Evolutionary conservation across 2,329 filamentous ascomycete genomes (phyloP), one percentile per base, ranked within the genome.

Genomic region (Pseudocercospora eumusae): DNA sequence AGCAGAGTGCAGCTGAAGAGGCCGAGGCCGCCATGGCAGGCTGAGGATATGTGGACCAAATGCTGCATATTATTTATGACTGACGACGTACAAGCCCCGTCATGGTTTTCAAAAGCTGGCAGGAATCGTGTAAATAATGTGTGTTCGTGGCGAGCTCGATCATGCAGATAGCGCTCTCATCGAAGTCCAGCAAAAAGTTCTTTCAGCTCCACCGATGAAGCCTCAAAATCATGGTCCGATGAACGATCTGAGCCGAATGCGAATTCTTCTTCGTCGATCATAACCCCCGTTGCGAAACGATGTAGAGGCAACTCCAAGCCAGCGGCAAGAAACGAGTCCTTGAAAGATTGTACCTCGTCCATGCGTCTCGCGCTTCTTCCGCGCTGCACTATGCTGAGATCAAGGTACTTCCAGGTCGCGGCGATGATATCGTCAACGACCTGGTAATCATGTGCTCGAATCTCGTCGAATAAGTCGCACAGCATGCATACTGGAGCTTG

Each of bases 391-490:
- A 44, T 50, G 18, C 60, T 55, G 21, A 62, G 42, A 23, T 33
- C 50, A 28, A 64, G 40, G 36, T 33, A 61, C 25, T 40, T 59
- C 56, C 59, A 61, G 9, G 50, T 59, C 40, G 59, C 62, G 20
- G 55, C 56, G 9, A 59, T 52, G 15, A 61, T 56, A 45, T 61
- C 62, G 11, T 56, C 58, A 8, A 58, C 55, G 1, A 61, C 31
- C 9, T 33, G 15, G 36, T 64, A 64, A 10, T 61, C 62, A 42
- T 64, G 62, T 28, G 40, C 54, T 47, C 56, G 55, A 21, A 64
- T 64, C 42, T 64, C 62, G 20, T 61, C 62, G n/a, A 64, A 59
- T 1, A 64, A 18, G 23, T 64, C 53, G 47, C 59, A 61, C 10
- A 64, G 50, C 59, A 64, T 59, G 56, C 62, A 64, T 1, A 56